A percentile compares a stretch with the other conserved stretches of the same genome.
phyloP scores from a whole-genome alignment of 768 basidiomycete species.

The Leucocoprinus leucothites region DNA sequence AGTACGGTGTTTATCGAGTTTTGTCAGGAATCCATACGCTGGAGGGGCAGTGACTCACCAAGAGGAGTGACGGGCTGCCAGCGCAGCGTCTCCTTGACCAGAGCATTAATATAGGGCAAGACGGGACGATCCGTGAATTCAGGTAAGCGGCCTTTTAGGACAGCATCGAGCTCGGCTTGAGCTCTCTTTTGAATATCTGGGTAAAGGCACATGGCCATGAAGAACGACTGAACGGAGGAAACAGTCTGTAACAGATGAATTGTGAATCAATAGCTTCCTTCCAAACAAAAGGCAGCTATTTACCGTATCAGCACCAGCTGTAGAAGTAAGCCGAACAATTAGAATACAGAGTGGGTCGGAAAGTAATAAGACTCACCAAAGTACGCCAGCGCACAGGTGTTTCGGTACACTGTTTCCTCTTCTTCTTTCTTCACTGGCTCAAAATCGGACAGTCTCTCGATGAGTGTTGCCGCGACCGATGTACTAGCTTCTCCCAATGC shows the following conservation, averaged over 20 bases:
- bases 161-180: constrained; percentile 5
- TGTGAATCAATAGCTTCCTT: no score
- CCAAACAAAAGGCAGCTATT: background rate
- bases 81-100: constrained; percentile 28
- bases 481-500: background rate
- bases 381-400: constrained; percentile 6
- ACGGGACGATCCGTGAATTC: constrained; percentile 24
- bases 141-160: constrained; percentile 36
- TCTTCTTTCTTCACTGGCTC: background rate
- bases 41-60: background rate
- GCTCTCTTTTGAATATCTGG: constrained; percentile 13
- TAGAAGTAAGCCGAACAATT: background rate
- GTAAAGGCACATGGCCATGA: constrained; percentile 10
- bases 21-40: background rate
- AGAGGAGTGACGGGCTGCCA: constrained; percentile 19
- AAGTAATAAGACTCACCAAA: constrained; percentile 1
- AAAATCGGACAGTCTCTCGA: background rate
- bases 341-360: no score
- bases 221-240: constrained; percentile 1
- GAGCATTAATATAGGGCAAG: constrained; percentile 31
- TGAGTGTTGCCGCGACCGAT: constrained; percentile 2
- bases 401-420: constrained; percentile 3
- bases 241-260: constrained; percentile 2
- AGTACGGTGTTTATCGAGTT: background rate
- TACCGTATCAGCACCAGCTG: background rate